These are phyloP conservation scores for Diphasiastrum complanatum DNA, from an alignment of 83 land plant species.

Conservation along the genomic window DNA sequence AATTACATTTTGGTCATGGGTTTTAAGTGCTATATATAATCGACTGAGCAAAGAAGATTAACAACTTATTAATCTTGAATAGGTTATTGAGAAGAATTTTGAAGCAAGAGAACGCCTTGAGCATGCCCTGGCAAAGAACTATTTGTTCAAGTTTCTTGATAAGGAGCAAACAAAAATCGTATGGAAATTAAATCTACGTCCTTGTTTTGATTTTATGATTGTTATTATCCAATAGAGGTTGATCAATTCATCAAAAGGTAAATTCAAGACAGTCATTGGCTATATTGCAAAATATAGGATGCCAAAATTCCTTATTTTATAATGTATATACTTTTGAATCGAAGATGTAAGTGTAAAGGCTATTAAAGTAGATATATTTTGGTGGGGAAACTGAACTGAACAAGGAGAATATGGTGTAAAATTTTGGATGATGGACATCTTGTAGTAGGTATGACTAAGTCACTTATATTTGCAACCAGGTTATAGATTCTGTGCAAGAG, in stretches of 20 bases:
- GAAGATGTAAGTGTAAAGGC: neutral
- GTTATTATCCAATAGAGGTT: neutral
- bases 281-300: neutral
- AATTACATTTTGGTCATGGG: neutral
- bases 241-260: neutral
- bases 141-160: constrained; percentile 37
- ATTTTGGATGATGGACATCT: too few species aligned
- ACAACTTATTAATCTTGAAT: neutral
- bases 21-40: neutral
- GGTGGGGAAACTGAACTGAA: neutral
- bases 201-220: neutral
- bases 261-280: neutral
- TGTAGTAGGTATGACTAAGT: too few species aligned
- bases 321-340: neutral
- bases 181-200: neutral
- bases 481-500: constrained; percentile 41
- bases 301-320: neutral
- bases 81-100: constrained; percentile 34
- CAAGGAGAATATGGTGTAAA: neutral
- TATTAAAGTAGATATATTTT: too few species aligned
- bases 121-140: constrained; percentile 29
- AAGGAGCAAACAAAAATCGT: constrained; percentile 36
- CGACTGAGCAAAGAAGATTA: neutral
- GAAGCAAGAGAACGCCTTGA: constrained; percentile 27
- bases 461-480: constrained; percentile 15